These are phyloP conservation scores for Entomortierella parvispora DNA, from an alignment of 192 early-diverging fungal species.

Conservation along the genomic window DNA sequence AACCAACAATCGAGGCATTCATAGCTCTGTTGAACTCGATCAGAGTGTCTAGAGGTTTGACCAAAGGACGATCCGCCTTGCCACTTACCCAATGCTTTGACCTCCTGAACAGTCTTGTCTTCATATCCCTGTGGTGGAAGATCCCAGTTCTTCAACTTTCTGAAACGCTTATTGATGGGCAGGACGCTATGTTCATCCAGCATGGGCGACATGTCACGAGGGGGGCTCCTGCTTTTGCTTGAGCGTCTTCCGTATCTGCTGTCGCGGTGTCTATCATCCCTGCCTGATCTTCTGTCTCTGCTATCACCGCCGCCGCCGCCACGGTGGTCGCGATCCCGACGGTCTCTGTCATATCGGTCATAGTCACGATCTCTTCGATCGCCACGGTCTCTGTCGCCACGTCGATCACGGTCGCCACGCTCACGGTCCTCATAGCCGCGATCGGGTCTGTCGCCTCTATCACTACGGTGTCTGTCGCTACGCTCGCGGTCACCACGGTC, in stretches of 20 bases:
- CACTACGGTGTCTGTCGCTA: slow-evolving; percentile 44
- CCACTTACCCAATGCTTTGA: slow-evolving; percentile 84
- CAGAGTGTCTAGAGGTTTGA: background rate
- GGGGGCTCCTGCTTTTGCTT: slow-evolving; percentile 58
- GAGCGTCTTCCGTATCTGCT: slow-evolving; percentile 56
- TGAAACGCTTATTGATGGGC: slow-evolving; percentile 80
- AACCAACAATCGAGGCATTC: background rate
- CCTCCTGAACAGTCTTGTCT: slow-evolving; percentile 83
- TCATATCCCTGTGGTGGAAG: slow-evolving; percentile 90
- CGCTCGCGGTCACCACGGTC: slow-evolving; percentile 55
- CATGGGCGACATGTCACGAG: slow-evolving; percentile 45
- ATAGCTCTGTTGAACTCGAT: background rate
- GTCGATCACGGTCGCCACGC: slow-evolving; percentile 43
- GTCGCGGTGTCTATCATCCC: slow-evolving; percentile 55
- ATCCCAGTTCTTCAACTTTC: slow-evolving; percentile 94
- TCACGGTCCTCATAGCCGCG: slow-evolving; percentile 1
- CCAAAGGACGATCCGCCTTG: slow-evolving; percentile 1
- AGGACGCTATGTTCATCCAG: slow-evolving; percentile 59
- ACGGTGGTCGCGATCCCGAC: slow-evolving; percentile 58
- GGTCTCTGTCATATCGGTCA: slow-evolving; percentile 51
- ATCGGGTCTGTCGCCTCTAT: slow-evolving; percentile 41
- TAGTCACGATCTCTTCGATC: slow-evolving; percentile 52
- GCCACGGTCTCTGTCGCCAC: slow-evolving; percentile 52
- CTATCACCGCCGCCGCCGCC: slow-evolving; percentile 50
- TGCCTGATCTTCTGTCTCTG: slow-evolving; percentile 45